Percentiles rank a stretch among this genome's conserved stretches.
Conservation (phyloP, 306 rosid species). For the Sphenostylis stenocarpa region DNA sequence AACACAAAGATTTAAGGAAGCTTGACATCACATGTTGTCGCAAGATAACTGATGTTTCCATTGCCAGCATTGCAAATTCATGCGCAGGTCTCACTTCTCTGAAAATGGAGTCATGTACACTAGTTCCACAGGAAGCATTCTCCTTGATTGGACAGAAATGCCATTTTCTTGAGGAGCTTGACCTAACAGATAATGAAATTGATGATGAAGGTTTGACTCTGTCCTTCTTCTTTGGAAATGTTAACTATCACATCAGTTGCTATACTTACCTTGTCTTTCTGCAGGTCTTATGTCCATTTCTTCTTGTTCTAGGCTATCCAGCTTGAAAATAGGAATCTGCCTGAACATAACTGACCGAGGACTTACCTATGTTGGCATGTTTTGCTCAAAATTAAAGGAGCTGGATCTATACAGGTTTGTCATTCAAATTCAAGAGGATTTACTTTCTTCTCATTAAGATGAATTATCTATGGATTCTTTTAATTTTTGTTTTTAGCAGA, state of each 20-base stretch:
- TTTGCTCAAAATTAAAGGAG: conserved; percentile 72
- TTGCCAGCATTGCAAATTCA: conserved; percentile 64
- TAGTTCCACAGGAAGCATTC: conserved; percentile 75
- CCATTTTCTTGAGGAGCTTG: conserved; percentile 74
- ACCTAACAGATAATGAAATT: conserved; percentile 86
- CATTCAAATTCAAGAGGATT: conserved; percentile 12
- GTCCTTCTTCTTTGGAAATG: neutral
- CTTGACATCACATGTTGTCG: conserved; percentile 97
- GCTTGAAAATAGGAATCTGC: conserved; percentile 88
- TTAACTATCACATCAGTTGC: conserved; percentile 21
- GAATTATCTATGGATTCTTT: neutral
- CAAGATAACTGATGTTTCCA: conserved; percentile 67
- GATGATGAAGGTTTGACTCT: conserved; percentile 75
- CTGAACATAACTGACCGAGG: conserved; percentile 81
- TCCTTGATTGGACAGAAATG: conserved; percentile 71
- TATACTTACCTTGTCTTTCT: conserved; percentile 32
- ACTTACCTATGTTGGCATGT: conserved; percentile 61
- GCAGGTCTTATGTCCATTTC: conserved; percentile 78
- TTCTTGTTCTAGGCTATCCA: conserved; percentile 63
- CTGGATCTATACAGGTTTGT: conserved; percentile 91
- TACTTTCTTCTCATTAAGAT: conserved; percentile 12
- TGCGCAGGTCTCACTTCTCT: conserved; percentile 75
- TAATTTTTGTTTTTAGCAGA: conserved; percentile 5
- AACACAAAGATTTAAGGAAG: conserved; percentile 76
- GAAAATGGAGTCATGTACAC: conserved; percentile 85